Conservation (phyloP, 2,329 filamentous ascomycete species). For the Dactylellina haptotyla region DNA sequence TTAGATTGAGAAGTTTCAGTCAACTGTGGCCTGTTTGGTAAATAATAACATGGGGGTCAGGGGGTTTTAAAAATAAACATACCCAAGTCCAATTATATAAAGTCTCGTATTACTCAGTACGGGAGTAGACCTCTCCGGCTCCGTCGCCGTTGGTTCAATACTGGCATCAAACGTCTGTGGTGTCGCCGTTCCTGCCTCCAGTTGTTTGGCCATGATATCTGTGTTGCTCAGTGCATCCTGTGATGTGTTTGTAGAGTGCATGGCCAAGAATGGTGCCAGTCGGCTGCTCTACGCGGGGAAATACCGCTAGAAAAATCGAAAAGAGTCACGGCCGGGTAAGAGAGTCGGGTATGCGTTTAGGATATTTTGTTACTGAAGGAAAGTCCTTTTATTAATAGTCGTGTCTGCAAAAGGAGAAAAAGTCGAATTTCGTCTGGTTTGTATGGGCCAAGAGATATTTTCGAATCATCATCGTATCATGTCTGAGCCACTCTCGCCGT, state of each 20-base stretch:
- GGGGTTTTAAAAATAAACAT: slow-evolving; percentile 16
- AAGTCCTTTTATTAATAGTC: too few species aligned
- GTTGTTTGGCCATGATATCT: slow-evolving; percentile 24
- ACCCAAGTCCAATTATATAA: slow-evolving; percentile 44
- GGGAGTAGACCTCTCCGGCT: background rate
- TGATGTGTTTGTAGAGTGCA: slow-evolving; percentile 48
- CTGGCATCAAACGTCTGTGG: slow-evolving; percentile 25
- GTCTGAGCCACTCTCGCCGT: slow-evolving; percentile 6
- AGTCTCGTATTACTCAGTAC: slow-evolving; percentile 40
- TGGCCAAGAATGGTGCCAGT: too few species aligned
- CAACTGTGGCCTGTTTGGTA: slow-evolving; percentile 45
- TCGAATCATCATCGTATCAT: slow-evolving; percentile 17
- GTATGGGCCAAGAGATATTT: slow-evolving; percentile 18
- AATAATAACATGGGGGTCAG: slow-evolving; percentile 3
- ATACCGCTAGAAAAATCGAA: slow-evolving; percentile 12
- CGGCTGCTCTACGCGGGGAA: too few species aligned
- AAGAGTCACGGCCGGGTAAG: too few species aligned
- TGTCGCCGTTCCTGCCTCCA: slow-evolving; percentile 30
- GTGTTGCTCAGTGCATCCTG: slow-evolving; percentile 44
- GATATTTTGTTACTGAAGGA: too few species aligned
- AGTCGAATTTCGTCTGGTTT: background rate
- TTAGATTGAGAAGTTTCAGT: slow-evolving; percentile 18
- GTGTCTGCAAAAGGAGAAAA: background rate
- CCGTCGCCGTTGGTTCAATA: slow-evolving; percentile 17
- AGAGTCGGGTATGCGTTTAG: background rate